phyloP scores from a whole-genome alignment of 225 moss, liverwort and hornwort species.

The Polytrichum formosum region DNA sequence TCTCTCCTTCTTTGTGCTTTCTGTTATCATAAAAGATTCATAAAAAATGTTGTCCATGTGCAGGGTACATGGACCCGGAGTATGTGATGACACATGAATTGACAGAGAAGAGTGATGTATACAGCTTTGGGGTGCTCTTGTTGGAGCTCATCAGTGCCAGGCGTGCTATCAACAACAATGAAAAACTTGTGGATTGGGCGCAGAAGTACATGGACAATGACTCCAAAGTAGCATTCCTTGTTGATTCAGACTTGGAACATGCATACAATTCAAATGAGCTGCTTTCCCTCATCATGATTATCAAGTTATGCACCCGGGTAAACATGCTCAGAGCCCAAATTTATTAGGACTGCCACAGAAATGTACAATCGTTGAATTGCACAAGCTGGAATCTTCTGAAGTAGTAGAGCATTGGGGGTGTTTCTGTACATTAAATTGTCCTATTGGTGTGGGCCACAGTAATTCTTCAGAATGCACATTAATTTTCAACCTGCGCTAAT shows the following conservation, averaged over 20 bases:
- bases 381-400: no score
- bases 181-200: conserved; percentile 58
- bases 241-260: conserved; percentile 53
- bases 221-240: conserved; percentile 33
- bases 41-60: background rate
- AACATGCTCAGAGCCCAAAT: background rate
- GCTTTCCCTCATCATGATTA: conserved; percentile 27
- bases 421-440: no score
- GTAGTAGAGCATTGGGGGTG: no score
- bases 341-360: background rate
- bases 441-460: no score
- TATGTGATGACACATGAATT: conserved; percentile 62
- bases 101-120: conserved; percentile 79
- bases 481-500: no score
- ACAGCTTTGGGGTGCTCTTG: conserved; percentile 81
- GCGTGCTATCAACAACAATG: conserved; percentile 38
- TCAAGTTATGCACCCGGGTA: conserved; percentile 55
- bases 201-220: conserved; percentile 50
- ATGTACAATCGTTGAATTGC: background rate
- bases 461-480: no score
- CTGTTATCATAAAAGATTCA: no score
- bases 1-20: no score
- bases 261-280: conserved; percentile 41
- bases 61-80: conserved; percentile 77
- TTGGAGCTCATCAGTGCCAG: conserved; percentile 71